A percentile compares a stretch with the other conserved stretches of the same genome.
phyloP scores from a whole-genome alignment of 2,329 filamentous ascomycete species.

The Rutstroemia sydowiana region DNA sequence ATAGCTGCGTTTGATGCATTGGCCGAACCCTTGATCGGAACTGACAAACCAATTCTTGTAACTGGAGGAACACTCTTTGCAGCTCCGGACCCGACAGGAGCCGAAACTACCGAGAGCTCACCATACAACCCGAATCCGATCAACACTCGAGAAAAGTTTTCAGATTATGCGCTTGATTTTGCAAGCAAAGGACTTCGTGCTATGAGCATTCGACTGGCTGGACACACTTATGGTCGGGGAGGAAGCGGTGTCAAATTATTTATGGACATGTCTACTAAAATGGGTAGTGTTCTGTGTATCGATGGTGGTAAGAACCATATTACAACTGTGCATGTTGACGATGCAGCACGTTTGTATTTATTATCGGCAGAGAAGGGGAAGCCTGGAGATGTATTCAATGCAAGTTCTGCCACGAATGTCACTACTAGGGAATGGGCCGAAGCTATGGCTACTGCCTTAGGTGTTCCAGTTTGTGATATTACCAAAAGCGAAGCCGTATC shows the following conservation, averaged over 20 bases:
- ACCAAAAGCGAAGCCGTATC: neutral
- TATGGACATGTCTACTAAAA: slow-evolving; percentile 27
- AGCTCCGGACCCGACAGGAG: slow-evolving; percentile 24
- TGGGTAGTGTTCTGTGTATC: slow-evolving; percentile 28
- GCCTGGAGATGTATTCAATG: slow-evolving; percentile 33
- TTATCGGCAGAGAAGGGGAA: slow-evolving; percentile 31
- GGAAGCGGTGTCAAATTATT: slow-evolving; percentile 30
- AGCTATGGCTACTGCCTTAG: slow-evolving; percentile 26
- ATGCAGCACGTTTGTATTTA: slow-evolving; percentile 36
- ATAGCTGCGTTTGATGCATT: slow-evolving; percentile 34
- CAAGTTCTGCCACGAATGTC: slow-evolving; percentile 27
- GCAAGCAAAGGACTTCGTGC: slow-evolving; percentile 31
- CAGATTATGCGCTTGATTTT: slow-evolving; percentile 29
- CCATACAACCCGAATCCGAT: slow-evolving; percentile 17
- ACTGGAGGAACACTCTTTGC: slow-evolving; percentile 30
- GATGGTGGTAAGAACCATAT: slow-evolving; percentile 27
- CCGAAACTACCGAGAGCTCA: slow-evolving; percentile 26
- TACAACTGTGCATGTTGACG: slow-evolving; percentile 35
- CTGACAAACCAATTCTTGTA: slow-evolving; percentile 32
- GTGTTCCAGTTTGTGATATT: neutral
- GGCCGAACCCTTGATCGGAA: slow-evolving; percentile 29
- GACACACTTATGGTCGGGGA: slow-evolving; percentile 38
- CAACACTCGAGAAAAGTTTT: slow-evolving; percentile 25
- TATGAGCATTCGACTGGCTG: slow-evolving; percentile 34
- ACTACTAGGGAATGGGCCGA: slow-evolving; percentile 28